These are phyloP conservation scores for Metschnikowia shivogae DNA, from an alignment of 805 yeast genomes.

Conservation along the genomic window DNA sequence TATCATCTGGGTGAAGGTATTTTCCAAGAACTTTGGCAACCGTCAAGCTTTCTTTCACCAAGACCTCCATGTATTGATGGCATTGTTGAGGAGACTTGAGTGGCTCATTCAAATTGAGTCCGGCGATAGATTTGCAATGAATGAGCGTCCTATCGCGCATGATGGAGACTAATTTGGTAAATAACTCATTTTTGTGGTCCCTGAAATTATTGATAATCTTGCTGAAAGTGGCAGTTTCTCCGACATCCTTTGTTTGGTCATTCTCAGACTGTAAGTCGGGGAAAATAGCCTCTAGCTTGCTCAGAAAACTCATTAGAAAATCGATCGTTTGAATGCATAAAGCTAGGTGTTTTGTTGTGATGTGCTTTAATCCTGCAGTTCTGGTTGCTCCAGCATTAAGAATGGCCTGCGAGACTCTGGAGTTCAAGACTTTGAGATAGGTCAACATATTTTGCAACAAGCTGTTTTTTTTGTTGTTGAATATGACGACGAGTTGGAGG, in stretches of 20 bases:
- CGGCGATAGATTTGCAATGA: conserved; percentile 46
- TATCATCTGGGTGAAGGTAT: conserved; percentile 51
- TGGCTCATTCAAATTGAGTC: conserved; percentile 49
- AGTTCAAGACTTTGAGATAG: conserved; percentile 43
- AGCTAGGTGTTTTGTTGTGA: conserved; percentile 68
- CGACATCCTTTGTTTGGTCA: conserved; percentile 4
- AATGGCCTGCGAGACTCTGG: conserved; percentile 55
- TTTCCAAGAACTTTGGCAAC: conserved; percentile 56
- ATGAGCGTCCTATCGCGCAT: conserved; percentile 60
- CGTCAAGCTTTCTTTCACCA: conserved; percentile 64
- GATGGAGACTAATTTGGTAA: conserved; percentile 59
- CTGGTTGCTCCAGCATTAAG: conserved; percentile 73
- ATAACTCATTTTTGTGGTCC: conserved; percentile 62
- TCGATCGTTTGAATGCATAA: conserved; percentile 64
- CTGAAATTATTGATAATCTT: conserved; percentile 38
- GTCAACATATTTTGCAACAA: conserved; percentile 47
- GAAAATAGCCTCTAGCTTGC: conserved; percentile 23
- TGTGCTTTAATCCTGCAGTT: conserved; percentile 69
- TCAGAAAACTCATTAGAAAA: conserved; percentile 36
- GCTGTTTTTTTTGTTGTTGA: conserved; percentile 42
- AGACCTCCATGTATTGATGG: conserved; percentile 59
- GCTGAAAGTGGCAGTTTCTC: conserved; percentile 28
- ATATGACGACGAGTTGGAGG: conserved; percentile 50
- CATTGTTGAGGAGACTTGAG: conserved; percentile 43
- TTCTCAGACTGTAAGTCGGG: not conserved